Percentiles rank a stretch among this genome's conserved stretches.
phyloP scores from a whole-genome alignment of 176 grass and related monocot genomes.

The Elymus sibiricus region DNA sequence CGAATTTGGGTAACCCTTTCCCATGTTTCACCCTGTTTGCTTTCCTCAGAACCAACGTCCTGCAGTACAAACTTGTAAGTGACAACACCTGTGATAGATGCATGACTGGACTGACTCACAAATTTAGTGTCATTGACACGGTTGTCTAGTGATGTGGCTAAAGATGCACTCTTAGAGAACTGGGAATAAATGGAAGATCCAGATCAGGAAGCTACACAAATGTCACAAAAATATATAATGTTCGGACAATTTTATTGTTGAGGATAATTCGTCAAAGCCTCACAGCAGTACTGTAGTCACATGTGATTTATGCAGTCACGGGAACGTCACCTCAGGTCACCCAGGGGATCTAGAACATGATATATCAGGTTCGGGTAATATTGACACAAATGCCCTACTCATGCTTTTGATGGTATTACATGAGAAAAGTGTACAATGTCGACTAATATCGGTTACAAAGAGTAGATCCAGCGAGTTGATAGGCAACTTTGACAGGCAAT shows the following conservation, averaged over 20 bases:
- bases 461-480: too few species aligned
- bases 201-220: neutral
- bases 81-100: neutral
- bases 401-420: too few species aligned
- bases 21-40: conserved; percentile 62
- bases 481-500: too few species aligned
- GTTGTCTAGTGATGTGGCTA: neutral
- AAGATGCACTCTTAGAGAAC: neutral
- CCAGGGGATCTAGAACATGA: neutral
- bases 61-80: conserved; percentile 36
- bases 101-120: neutral
- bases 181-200: neutral
- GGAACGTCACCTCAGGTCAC: neutral
- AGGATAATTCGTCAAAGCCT: neutral
- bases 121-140: neutral
- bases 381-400: too few species aligned
- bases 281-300: neutral
- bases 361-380: neutral
- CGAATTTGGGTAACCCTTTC: conserved; percentile 93
- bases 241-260: neutral
- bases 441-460: too few species aligned
- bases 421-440: too few species aligned
- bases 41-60: conserved; percentile 46
- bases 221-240: neutral
- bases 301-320: neutral